Percentiles rank a stretch among this genome's conserved stretches.
Conservation (phyloP, 495 filamentous ascomycete genomes). For the Penicillium alfredii region DNA sequence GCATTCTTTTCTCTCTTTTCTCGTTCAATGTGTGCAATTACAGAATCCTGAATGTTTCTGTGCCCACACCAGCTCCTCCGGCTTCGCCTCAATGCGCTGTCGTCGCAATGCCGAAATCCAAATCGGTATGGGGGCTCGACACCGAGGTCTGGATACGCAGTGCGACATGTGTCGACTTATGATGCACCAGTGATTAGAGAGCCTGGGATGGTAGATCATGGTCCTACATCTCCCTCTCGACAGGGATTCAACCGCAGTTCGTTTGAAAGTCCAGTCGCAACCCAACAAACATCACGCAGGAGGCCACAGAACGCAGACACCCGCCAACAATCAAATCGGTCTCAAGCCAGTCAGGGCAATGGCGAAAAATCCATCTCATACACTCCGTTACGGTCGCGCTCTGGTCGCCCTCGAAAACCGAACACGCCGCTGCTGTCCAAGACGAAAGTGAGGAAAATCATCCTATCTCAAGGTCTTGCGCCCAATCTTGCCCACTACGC, state of each 20-base stretch:
- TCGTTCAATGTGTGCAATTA: conserved; percentile 17
- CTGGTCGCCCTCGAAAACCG: no score
- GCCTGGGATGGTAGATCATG: background rate
- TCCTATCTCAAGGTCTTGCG: conserved; percentile 3
- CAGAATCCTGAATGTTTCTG: conserved; percentile 37
- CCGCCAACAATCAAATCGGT: background rate
- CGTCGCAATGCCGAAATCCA: conserved; percentile 18
- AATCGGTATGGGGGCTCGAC: conserved; percentile 19
- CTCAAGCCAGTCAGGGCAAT: no score
- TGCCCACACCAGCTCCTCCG: conserved; percentile 28
- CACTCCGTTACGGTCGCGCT: no score
- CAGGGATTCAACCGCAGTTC: no score
- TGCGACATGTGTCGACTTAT: conserved; percentile 14
- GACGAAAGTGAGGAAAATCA: conserved; percentile 3
- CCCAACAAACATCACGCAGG: no score
- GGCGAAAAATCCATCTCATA: no score
- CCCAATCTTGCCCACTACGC: conserved; percentile 8
- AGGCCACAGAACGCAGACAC: no score
- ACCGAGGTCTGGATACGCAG: conserved; percentile 10
- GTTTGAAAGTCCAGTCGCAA: no score
- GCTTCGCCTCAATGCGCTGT: conserved; percentile 29
- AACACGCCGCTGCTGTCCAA: conserved; percentile 6
- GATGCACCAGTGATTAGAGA: conserved; percentile 1
- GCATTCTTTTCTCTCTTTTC: conserved; percentile 2
- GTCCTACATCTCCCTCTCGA: no score